Base-by-base conservation (phyloP, 768 basidiomycete genomes). In the Terana coerulea region DNA sequence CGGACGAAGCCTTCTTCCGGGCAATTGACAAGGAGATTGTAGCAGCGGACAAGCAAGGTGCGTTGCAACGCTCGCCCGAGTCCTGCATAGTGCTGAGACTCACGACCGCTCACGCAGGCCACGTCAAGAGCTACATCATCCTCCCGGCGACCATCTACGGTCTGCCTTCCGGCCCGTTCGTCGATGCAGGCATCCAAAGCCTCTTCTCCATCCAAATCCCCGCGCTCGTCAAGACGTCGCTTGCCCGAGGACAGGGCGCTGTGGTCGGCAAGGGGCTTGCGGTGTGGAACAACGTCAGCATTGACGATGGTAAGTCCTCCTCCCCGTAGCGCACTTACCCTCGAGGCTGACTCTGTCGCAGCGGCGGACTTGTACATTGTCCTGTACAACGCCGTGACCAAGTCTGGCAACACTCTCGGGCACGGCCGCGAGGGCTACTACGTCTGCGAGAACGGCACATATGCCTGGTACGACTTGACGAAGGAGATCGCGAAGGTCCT, bases 81-180 rank as follows among this genome's bases (percentile, higher is more conserved):
- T 8, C 43, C n/a, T 2, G 35, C 19, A 29, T 52, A 24, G 14
- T 17, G 25, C 49, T 1, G 17, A 61, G 26, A 63, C 61, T 29
- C 35, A 74, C 74, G 74, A 36, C 71, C 69, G 50, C 71, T 73
- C 1, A 75, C 75, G 55, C 46, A 77, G 77, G 77, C 9, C 80
- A 77, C 59, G 70, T 75, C 33, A 73, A 69, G 54, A 72, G 76
- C 0, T 79, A 78, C 59, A 76, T 82, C 40, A 58, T 83, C 36
- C 61, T 79, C 5, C 80, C 80, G 1, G 66, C 74, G 10, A 80
- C 81, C 0, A 79, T 88, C 19, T 87, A 78, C 53, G 83, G 81
- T 24, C 67, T 79, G 26, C 76, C 78, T 1, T 62, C 55, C 3
- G 75, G 75, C 3, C 65, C 59, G 3, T 67, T 86, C 17, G 75